Base-by-base conservation (phyloP, 1,284 basidiomycete genomes). In the Cerioporus squamosus region DNA sequence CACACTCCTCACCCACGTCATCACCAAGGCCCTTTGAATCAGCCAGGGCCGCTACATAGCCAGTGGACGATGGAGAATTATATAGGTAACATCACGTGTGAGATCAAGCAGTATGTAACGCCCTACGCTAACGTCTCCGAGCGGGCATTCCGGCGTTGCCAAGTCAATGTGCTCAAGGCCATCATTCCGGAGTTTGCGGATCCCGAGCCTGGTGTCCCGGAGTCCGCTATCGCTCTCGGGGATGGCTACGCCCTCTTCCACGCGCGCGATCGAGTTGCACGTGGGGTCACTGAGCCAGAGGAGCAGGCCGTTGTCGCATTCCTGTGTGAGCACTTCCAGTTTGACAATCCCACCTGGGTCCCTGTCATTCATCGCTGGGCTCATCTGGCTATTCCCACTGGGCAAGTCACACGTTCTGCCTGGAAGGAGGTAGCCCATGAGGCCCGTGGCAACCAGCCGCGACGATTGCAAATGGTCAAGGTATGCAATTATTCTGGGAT, bases 41-140 rank as follows among this genome's bases (percentile, higher is more conserved):
- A 68, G 72, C 0, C 68, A 0, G 55, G 59, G 18, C n/a, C 26
- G 0, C 36, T 49, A n/a, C 59, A 50, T 8, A 53, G 62, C 0
- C 70, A 72, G 47, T 71, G 65, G 60, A 60, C 66, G 0, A 60
- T 72, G 48, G 71, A 73, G 56, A 58, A 62, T 1, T 55, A 51
- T 1, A 72, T 73, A 9, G 70, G 70, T 1, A 61, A 68, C 40
- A 56, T 73, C n/a, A 63, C 59, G 1, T 45, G 53, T 1, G 66
- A 72, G 49, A 62, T 72, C 6, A 51, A 57, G 1, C 67, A 68
- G 42, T 67, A 57, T 5, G 64, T 58, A 10, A 68, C 67, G n/a
- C 62, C 65, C 10, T 72, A 59, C 29, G 58, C 55, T 0, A 70
- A 72, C 46, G 58, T 72, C 10, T 46, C 67, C 9, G 24, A 63